phyloP scores from a whole-genome alignment of 148 eudicot species.

The Rheum nobile region DNA sequence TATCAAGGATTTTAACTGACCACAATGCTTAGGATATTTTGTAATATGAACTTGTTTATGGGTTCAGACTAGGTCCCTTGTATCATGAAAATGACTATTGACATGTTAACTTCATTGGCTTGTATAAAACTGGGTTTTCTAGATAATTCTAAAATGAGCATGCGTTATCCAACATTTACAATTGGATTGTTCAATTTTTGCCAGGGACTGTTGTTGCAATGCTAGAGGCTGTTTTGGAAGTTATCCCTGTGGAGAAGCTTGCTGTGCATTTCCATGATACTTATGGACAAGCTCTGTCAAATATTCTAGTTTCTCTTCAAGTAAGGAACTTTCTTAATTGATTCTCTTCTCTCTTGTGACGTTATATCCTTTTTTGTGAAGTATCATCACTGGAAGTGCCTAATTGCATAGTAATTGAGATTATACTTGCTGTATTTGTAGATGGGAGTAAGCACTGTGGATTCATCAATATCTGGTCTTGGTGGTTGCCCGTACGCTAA shows the following conservation, averaged over 20 bases:
- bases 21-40: too few relatives aligned
- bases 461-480: conserved; percentile 78
- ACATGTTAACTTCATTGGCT: background rate
- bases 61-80: background rate
- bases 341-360: background rate
- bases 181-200: conserved; percentile 1
- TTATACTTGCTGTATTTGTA: conserved; percentile 9
- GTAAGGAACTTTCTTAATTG: conserved; percentile 28
- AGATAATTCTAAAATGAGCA: background rate
- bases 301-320: conserved; percentile 78
- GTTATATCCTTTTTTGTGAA: too few relatives aligned
- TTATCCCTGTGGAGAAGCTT: conserved; percentile 69
- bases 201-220: conserved; percentile 71
- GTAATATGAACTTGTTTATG: background rate
- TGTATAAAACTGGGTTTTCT: background rate
- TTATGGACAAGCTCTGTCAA: conserved; percentile 88
- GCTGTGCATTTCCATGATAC: conserved; percentile 98
- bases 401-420: background rate
- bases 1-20: too few relatives aligned
- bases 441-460: conserved; percentile 80
- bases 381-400: background rate
- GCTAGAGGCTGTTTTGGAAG: conserved; percentile 69
- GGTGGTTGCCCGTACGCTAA: conserved; percentile 97
- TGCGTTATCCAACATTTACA: background rate
- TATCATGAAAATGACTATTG: background rate